Evolutionary conservation across 768 basidiomycete species (phyloP).

Genomic region (Suillus tomentosus): DNA sequence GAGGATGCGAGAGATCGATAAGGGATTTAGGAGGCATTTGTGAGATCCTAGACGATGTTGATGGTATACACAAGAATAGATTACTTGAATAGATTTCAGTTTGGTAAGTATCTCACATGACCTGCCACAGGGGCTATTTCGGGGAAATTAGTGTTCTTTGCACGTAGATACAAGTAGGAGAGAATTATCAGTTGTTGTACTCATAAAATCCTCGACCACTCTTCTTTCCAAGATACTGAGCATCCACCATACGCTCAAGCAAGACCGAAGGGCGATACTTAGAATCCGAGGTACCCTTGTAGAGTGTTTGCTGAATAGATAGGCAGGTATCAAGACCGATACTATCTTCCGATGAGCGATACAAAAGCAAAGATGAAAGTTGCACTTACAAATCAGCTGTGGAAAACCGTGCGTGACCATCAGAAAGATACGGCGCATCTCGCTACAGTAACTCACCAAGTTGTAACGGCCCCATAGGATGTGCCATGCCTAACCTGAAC

Average conservation of each 20-base stretch:
- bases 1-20: constrained; percentile 30
- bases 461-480: constrained; percentile 93
- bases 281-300: constrained; percentile 86
- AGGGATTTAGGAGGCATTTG: constrained; percentile 24
- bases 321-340: constrained; percentile 98
- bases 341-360: constrained; percentile 41
- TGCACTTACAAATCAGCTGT: constrained; percentile 36
- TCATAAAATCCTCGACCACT: constrained; percentile 95
- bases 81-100: neutral
- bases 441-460: constrained; percentile 50
- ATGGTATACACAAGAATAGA: neutral
- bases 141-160: neutral
- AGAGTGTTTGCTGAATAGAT: constrained; percentile 87
- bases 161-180: constrained; percentile 1
- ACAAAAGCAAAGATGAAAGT: neutral
- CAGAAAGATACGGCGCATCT: constrained; percentile 9
- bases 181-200: constrained; percentile 43
- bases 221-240: constrained; percentile 91
- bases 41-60: neutral
- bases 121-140: neutral
- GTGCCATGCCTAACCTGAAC: constrained; percentile 89
- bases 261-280: constrained; percentile 93
- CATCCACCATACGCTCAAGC: constrained; percentile 95
- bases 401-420: neutral
- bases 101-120: constrained; percentile 5